phyloP scores from a whole-genome alignment of 306 rosid genomes.

The Bauhinia variegata region DNA sequence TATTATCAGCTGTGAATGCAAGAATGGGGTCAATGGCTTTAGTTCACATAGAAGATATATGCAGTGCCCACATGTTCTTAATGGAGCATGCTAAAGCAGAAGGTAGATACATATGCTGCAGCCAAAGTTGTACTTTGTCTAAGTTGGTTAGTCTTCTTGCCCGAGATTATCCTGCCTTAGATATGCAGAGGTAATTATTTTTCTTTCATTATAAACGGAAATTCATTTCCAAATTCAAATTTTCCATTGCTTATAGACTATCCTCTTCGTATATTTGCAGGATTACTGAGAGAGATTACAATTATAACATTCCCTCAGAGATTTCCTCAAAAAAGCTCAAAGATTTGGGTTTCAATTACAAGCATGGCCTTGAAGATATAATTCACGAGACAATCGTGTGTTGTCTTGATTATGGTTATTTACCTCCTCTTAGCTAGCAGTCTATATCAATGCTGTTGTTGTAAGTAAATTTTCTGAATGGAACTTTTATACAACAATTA shows the following conservation, averaged over 20 bases:
- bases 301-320: constrained; percentile 42
- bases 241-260: neutral
- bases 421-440: constrained; percentile 38
- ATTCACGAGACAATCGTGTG: constrained; percentile 50
- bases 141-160: constrained; percentile 50
- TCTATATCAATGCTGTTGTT: neutral
- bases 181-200: constrained; percentile 42
- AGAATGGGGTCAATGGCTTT: constrained; percentile 77
- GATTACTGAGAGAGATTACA: constrained; percentile 42
- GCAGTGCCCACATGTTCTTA: constrained; percentile 77
- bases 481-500: neutral
- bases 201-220: neutral
- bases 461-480: neutral
- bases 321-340: constrained; percentile 72
- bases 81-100: constrained; percentile 70
- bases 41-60: constrained; percentile 77
- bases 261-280: constrained; percentile 31
- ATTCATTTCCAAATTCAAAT: neutral
- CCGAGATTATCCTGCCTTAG: constrained; percentile 48
- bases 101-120: constrained; percentile 69
- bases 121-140: constrained; percentile 50
- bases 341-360: constrained; percentile 71
- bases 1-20: constrained; percentile 71
- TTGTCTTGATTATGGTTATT: constrained; percentile 54
- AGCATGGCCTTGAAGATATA: constrained; percentile 66